Percentiles rank a stretch among this genome's conserved stretches.
Evolutionary conservation across 2,329 filamentous ascomycete genomes (phyloP).

Genomic region (Alternaria gaisen): DNA sequence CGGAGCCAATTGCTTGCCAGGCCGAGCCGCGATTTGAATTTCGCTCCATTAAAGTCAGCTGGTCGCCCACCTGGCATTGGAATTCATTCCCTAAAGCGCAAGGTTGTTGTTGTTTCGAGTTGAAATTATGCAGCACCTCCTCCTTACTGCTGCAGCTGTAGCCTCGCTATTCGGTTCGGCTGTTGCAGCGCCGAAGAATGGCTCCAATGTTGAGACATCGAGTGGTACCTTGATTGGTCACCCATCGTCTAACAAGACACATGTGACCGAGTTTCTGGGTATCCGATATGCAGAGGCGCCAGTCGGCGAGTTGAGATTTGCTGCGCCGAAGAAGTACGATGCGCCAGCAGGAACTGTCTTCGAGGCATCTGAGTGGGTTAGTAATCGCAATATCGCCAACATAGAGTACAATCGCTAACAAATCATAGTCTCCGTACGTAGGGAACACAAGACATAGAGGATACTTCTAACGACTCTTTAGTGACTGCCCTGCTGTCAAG

Average conservation of each 20-base stretch:
- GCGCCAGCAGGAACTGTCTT: conserved; percentile 32
- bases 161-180: conserved; percentile 19
- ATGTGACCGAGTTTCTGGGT: conserved; percentile 47
- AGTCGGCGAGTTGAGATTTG: conserved; percentile 45
- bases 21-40: conserved; percentile 10
- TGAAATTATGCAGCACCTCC: conserved; percentile 25
- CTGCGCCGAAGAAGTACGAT: conserved; percentile 37
- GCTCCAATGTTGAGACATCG: conserved; percentile 33
- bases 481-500: conserved; percentile 38
- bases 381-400: not conserved
- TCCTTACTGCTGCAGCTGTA: conserved; percentile 20
- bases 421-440: conserved; percentile 33
- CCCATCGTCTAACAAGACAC: conserved; percentile 29
- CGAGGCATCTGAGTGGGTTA: conserved; percentile 36
- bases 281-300: conserved; percentile 49
- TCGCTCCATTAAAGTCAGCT: conserved; percentile 12
- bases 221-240: conserved; percentile 48
- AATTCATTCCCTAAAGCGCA: conserved; percentile 1
- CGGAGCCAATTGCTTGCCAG: conserved; percentile 7
- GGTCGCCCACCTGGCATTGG: not conserved
- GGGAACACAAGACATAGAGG: not conserved
- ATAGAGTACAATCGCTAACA: conserved; percentile 14
- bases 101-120: conserved; percentile 9
- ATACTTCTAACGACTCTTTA: conserved; percentile 12
- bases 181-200: conserved; percentile 11